Percentiles rank a stretch among this genome's conserved stretches.
phyloP scores from a whole-genome alignment of 192 early-diverging fungal genomes.

The Coemansia sp. region DNA sequence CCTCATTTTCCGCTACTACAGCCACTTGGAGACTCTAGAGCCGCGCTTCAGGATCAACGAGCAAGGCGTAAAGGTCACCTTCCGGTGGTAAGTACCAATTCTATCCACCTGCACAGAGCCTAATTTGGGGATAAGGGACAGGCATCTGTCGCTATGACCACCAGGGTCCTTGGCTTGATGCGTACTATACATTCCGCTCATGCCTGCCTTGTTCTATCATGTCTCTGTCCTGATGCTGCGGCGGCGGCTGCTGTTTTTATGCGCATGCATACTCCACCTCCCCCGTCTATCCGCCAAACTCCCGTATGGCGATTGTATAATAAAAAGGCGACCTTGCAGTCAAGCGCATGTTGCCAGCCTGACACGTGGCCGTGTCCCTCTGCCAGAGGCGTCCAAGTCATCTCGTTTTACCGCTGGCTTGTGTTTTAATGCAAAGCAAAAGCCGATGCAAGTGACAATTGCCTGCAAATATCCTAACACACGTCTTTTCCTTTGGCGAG shows the following conservation, averaged over 20 bases:
- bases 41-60: constrained; percentile 94
- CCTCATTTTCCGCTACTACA: constrained; percentile 95
- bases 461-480: background rate
- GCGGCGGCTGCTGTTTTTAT: background rate
- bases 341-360: constrained; percentile 7
- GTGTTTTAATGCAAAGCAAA: background rate
- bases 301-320: background rate
- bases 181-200: background rate
- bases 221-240: background rate
- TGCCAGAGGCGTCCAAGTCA: background rate
- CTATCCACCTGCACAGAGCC: constrained; percentile 8
- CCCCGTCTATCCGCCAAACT: background rate
- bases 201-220: background rate
- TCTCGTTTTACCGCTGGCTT: background rate
- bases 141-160: background rate
- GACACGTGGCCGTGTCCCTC: background rate
- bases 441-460: background rate
- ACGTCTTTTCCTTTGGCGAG: constrained; percentile 5
- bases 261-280: constrained; percentile 1
- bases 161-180: constrained; percentile 3
- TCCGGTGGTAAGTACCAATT: constrained; percentile 76
- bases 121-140: background rate
- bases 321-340: background rate
- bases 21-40: constrained; percentile 92
- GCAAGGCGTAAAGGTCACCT: constrained; percentile 83